phyloP scores from a whole-genome alignment of 208 protist genomes.

The Herpetomonas samuelpessoai region DNA sequence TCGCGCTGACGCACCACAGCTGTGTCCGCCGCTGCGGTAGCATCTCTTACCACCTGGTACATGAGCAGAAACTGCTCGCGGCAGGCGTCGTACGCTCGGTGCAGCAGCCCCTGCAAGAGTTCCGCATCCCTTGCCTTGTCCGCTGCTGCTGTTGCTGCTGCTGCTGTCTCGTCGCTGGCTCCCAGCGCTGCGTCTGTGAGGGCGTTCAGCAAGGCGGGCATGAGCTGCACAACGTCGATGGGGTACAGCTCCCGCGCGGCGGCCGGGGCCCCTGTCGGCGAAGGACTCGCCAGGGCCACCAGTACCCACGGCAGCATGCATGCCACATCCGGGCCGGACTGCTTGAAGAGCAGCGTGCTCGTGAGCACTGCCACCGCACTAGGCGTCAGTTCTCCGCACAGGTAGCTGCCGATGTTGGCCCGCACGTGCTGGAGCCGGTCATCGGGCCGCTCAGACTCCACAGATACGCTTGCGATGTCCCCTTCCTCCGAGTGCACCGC shows the following conservation, averaged over 20 bases:
- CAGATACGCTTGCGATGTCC: background rate
- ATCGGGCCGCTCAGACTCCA: background rate
- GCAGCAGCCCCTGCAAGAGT: slow-evolving; percentile 22
- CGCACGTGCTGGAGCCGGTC: background rate
- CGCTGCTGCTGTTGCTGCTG: background rate
- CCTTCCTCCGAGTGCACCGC: background rate
- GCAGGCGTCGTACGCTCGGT: slow-evolving; percentile 70
- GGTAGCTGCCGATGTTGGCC: background rate
- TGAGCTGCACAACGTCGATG: slow-evolving; percentile 61
- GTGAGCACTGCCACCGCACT: slow-evolving; percentile 60
- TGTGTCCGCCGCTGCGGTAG: background rate
- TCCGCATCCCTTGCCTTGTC: background rate
- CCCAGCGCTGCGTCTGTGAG: slow-evolving; percentile 12
- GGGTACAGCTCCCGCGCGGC: slow-evolving; percentile 49
- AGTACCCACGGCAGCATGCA: slow-evolving; percentile 60
- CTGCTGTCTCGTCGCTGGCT: background rate
- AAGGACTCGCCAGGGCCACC: slow-evolving; percentile 23
- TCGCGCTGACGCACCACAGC: slow-evolving; percentile 16
- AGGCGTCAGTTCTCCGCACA: slow-evolving; percentile 24
- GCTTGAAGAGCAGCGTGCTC: slow-evolving; percentile 26
- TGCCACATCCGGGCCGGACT: slow-evolving; percentile 2
- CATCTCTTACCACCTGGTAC: slow-evolving; percentile 26
- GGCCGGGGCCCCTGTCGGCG: too few relatives aligned
- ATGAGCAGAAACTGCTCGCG: slow-evolving; percentile 64
- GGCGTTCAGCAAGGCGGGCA: slow-evolving; percentile 35